phyloP scores from a whole-genome alignment of 2,329 filamentous ascomycete genomes.

The Trichoderma endophyticum region DNA sequence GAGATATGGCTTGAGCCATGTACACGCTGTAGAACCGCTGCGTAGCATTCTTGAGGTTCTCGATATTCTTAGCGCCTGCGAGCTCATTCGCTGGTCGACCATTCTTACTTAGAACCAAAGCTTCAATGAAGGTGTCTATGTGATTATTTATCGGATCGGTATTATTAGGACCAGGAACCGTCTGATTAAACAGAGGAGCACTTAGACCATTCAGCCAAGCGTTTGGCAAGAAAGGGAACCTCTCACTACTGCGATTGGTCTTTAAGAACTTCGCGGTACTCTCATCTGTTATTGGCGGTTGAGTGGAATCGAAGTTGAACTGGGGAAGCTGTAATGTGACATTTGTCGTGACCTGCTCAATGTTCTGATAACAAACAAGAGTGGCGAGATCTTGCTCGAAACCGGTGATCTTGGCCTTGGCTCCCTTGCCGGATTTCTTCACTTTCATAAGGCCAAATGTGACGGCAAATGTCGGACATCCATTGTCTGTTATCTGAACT shows the following conservation, averaged over 20 bases:
- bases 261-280: background rate
- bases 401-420: background rate
- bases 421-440: slow-evolving; percentile 1
- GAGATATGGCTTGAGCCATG: slow-evolving; percentile 12
- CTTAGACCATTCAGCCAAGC: background rate
- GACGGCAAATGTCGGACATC: slow-evolving; percentile 6
- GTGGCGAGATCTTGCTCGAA: slow-evolving; percentile 11
- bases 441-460: background rate
- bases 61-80: background rate
- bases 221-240: background rate
- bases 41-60: background rate
- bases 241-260: background rate
- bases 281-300: background rate
- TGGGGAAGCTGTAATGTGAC: slow-evolving; percentile 5
- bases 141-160: background rate
- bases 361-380: slow-evolving; percentile 11
- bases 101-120: background rate
- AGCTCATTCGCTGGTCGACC: background rate
- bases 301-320: background rate
- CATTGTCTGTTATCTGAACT: background rate
- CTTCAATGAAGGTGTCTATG: background rate
- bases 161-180: background rate
- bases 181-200: background rate
- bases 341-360: slow-evolving; percentile 3
- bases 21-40: background rate